Evolutionary conservation across 371 early-diverging fungal species (phyloP), one percentile per base, ranked within the genome.

Genomic region (Blakeslea trispora): DNA sequence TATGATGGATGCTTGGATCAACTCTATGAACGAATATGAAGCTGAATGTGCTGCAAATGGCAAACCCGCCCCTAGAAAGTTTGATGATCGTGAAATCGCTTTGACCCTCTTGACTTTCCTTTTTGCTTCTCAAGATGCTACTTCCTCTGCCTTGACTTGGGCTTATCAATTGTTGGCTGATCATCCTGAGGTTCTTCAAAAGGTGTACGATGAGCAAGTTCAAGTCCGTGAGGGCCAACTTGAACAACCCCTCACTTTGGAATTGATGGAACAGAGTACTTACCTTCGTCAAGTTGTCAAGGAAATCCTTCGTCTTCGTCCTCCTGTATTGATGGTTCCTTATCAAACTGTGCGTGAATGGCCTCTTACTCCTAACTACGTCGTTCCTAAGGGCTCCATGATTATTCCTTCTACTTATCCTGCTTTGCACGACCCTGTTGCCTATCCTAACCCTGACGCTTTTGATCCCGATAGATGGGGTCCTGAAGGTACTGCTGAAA

Each of bases 261-360:
- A 79, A 11, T 61, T 75, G 50, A 72, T 79, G 72, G 79, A 79
- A 47, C 55, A 57, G 21, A 70, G 70, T 7, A 39, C 53, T 21
- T 79, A 75, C 45, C 54, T 75, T 46, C 74, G 79, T 50, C 79
- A 76, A 50, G 79, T 79, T 18, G 66, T 76, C 41, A 79, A 75
- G 61, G 79, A 79, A 45, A 63, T 74, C 31, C 58, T 79, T 22
- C 76, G 79, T 65, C 66, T 75, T 19, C 74, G 76, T 42, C 79
- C 79, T 47, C 79, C 79, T 19, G 79, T 79, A 34, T 65, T 79
- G 61, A 79, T 79, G 79, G 76, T 74, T 2, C 79, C 79, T 48
- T 79, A 79, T 55, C 74, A 79, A 61, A 72, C 79, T 13, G 55
- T 51, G 19, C 68, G 71, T 39, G 76, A 79, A 37, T 79, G 71